Conservation (phyloP, 345 rosid genomes). For the Lepidium africanum region DNA sequence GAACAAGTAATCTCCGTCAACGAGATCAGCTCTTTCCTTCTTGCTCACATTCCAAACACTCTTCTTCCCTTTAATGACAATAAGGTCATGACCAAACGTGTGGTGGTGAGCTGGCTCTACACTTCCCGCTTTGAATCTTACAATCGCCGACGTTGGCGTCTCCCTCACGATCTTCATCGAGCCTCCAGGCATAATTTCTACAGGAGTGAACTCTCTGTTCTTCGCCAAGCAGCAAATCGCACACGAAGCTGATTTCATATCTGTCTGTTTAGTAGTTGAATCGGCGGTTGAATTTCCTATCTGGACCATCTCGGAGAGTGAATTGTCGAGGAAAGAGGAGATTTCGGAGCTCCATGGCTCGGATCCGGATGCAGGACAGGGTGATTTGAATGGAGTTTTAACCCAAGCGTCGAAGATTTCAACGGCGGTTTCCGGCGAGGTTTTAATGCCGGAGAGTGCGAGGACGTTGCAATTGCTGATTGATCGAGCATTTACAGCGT, state of each 20-base stretch:
- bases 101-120: conserved; percentile 94
- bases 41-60: conserved; percentile 81
- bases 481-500: conserved; percentile 67
- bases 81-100: conserved; percentile 78
- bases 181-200: conserved; percentile 75
- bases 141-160: conserved; percentile 72
- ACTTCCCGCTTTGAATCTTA: conserved; percentile 73
- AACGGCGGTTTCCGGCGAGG: conserved; percentile 45
- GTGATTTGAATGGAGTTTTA: conserved; percentile 61
- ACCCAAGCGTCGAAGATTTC: conserved; percentile 70
- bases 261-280: not conserved
- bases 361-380: conserved; percentile 61
- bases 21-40: conserved; percentile 53
- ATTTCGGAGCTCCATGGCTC: conserved; percentile 55
- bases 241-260: conserved; percentile 21
- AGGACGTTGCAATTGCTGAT: conserved; percentile 76
- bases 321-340: conserved; percentile 42
- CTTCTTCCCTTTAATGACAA: conserved; percentile 67
- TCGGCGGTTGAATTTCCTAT: conserved; percentile 33
- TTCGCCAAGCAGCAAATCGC: conserved; percentile 57
- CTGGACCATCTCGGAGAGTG: conserved; percentile 43
- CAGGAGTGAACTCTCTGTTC: conserved; percentile 46
- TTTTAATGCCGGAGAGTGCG: conserved; percentile 63
- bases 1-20: conserved; percentile 63
- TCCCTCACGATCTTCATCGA: conserved; percentile 90